phyloP scores from a whole-genome alignment of 176 grass and related monocot species.

The Oryza longistaminata region DNA sequence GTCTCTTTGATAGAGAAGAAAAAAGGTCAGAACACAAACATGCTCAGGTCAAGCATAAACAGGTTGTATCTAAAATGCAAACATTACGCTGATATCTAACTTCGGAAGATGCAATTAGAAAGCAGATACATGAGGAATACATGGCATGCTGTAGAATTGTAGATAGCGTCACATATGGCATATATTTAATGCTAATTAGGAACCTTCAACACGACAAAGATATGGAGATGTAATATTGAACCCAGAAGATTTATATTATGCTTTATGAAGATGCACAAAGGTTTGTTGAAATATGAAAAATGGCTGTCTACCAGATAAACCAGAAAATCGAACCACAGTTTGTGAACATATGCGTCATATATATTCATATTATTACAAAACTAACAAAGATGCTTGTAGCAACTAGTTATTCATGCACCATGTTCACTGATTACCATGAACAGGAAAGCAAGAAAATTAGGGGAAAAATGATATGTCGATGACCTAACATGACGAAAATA shows the following conservation, averaged over 20 bases:
- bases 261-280: slow-evolving; percentile 15
- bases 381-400: slow-evolving; percentile 5
- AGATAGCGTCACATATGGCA: not conserved
- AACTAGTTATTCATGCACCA: slow-evolving; percentile 12
- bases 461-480: not conserved
- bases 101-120: slow-evolving; percentile 19
- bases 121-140: slow-evolving; percentile 3
- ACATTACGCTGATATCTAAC: slow-evolving; percentile 8
- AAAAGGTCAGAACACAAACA: not conserved
- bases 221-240: not conserved
- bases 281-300: slow-evolving; percentile 7
- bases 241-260: slow-evolving; percentile 18
- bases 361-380: slow-evolving; percentile 7
- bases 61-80: slow-evolving; percentile 25
- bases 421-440: slow-evolving; percentile 26
- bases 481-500: slow-evolving; percentile 23
- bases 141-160: slow-evolving; percentile 1
- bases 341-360: not conserved
- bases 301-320: slow-evolving; percentile 9
- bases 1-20: slow-evolving; percentile 20
- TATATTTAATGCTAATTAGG: not conserved
- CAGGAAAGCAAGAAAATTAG: not conserved
- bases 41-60: slow-evolving; percentile 14
- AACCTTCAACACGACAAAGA: slow-evolving; percentile 3
- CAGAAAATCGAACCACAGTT: not conserved